Base-by-base conservation (phyloP, 108 stramenopile species). In the Discostella stelligeroides region DNA sequence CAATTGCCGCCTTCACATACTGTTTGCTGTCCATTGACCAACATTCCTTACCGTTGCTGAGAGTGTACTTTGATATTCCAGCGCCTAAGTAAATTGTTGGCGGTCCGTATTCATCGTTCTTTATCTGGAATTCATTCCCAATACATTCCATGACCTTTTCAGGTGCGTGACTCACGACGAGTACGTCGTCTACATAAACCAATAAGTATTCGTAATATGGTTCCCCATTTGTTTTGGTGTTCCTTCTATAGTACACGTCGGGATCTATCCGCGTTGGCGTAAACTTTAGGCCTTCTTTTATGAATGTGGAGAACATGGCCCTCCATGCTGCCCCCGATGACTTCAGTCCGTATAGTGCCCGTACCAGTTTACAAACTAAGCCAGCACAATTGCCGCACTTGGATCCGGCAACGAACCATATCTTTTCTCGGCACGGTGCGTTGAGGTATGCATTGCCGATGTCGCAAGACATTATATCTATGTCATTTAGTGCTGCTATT, bases 391-490 rank as follows among this genome's bases (percentile, higher is more conserved):
- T 6, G 34, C 34, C 34, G 6, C 34, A 34, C 6, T 34, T 6
- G 3, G 34, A 6, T 12, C 81, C 81, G 42, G 68, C 70, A 0
- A 7, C 42, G 42, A 70, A 51, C 54, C 49, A 83, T 6, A 77
- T 56, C 24, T 56, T 68, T 47, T 82, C 81, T 12, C 63, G 39
- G 28, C 50, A 55, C 4, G 70, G 66, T 21, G 81, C 82, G 64
- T 73, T 80, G 12, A 85, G 47, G 40, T 85, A 85, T 7, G 79
- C 85, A 58, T 78, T 79, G 13, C 56, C 56, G n/a, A 83, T 68
- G 55, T 83, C 82, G 12, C 70, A 75, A 13, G 69, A 23, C 30
- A 73, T 10, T 15, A 85, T 46, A 41, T 82, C 85, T 15, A 82
- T 54, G 43, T 76, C 71, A 43, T 85, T 82, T 40, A 81, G 54